Conservation (phyloP, 306 rosid species). For the Cotoneaster glaucophyllus region DNA sequence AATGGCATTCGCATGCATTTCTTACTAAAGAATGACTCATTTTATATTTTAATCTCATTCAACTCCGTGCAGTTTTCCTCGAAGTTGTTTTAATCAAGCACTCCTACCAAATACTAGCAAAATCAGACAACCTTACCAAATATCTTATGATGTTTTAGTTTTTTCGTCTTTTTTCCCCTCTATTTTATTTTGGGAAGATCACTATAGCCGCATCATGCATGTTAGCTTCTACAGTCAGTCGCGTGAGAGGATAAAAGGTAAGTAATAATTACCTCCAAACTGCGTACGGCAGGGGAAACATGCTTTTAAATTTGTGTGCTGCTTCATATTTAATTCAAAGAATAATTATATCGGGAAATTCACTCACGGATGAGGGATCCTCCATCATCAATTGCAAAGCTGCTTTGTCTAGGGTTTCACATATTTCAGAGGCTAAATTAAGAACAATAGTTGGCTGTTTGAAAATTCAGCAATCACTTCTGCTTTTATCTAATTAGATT, state of each 20-base stretch:
- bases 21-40: no score
- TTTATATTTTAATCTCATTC: not conserved
- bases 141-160: no score
- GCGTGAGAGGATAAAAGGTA: not conserved
- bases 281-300: not conserved
- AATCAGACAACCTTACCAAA: not conserved
- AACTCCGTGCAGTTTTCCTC: rapidly evolving
- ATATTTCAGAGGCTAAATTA: constrained; percentile 1
- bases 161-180: no score
- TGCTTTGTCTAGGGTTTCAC: constrained; percentile 1
- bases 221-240: not conserved
- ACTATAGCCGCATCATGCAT: not conserved
- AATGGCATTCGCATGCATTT: not conserved
- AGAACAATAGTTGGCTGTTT: no score
- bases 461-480: rapidly evolving
- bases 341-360: not conserved
- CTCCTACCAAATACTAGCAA: no score
- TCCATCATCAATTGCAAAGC: not conserved
- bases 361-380: not conserved
- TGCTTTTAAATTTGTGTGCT: not conserved
- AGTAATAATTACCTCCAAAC: not conserved
- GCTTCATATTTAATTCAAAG: not conserved
- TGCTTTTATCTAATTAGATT: no score
- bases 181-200: no score
- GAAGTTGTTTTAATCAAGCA: no score